Conservation (phyloP, 202 grass and related monocot species). For the Musa balbisiana region DNA sequence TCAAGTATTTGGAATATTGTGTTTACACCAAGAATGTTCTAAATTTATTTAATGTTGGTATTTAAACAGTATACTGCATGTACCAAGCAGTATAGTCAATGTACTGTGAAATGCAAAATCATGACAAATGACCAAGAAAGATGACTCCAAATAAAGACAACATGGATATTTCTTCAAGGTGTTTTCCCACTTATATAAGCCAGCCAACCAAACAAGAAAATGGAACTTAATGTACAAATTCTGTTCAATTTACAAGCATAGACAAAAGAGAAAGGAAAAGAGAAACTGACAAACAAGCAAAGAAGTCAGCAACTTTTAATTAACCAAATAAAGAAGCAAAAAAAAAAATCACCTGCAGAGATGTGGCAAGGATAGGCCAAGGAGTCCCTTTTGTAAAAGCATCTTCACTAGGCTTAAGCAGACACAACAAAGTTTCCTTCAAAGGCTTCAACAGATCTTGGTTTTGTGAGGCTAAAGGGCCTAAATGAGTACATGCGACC, state of each 20-base stretch:
- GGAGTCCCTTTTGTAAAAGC: slow-evolving; percentile 48
- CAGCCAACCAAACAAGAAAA: background rate
- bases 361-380: slow-evolving; percentile 74
- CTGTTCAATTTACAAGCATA: background rate
- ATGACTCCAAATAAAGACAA: no score
- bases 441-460: slow-evolving; percentile 89
- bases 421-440: slow-evolving; percentile 82
- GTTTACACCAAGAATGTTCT: no score
- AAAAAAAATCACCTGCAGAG: slow-evolving; percentile 60
- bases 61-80: no score
- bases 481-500: slow-evolving; percentile 66
- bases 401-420: slow-evolving; percentile 71
- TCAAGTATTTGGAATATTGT: no score
- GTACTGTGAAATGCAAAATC: no score
- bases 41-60: no score
- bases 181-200: background rate
- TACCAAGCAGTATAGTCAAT: no score
- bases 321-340: slow-evolving; percentile 4
- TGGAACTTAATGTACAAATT: background rate
- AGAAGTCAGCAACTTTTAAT: background rate
- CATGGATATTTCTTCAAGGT: no score
- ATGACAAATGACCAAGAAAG: no score
- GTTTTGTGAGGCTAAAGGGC: slow-evolving; percentile 75
- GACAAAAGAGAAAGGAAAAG: background rate
- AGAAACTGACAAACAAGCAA: background rate